phyloP scores from a whole-genome alignment of 2,329 filamentous ascomycete species.

The Helminthosporium solani region DNA sequence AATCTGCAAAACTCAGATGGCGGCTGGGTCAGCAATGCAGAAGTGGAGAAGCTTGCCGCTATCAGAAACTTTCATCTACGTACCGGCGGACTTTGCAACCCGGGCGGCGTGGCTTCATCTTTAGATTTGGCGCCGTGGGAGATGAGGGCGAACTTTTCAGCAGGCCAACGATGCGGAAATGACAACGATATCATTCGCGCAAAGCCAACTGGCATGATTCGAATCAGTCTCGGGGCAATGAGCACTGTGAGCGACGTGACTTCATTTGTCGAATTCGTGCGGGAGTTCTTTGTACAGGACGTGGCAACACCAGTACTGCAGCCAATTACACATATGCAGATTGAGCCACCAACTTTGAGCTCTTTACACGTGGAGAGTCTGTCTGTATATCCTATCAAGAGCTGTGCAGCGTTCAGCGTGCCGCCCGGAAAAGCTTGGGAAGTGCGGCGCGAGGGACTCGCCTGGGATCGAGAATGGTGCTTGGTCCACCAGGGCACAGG shows the following conservation, averaged over 20 bases:
- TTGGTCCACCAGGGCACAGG: constrained; percentile 84
- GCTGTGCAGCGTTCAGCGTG: constrained; percentile 77
- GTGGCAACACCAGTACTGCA: constrained; percentile 10
- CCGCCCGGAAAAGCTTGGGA: constrained; percentile 68
- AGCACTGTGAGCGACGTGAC: constrained; percentile 75
- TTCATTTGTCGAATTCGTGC: constrained; percentile 68
- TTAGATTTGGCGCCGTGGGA: constrained; percentile 78
- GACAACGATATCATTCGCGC: constrained; percentile 80
- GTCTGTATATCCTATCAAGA: constrained; percentile 87
- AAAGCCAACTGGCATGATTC: constrained; percentile 83
- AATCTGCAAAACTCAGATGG: constrained; percentile 71
- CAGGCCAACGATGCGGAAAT: constrained; percentile 79
- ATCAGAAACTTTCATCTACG: constrained; percentile 80
- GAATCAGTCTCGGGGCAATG: constrained; percentile 87
- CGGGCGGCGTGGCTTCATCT: constrained; percentile 75
- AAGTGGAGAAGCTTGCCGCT: constrained; percentile 82
- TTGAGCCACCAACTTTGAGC: constrained; percentile 30
- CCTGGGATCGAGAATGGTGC: constrained; percentile 97
- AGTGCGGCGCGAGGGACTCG: constrained; percentile 76
- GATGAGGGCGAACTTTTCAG: constrained; percentile 79
- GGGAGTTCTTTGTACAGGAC: constrained; percentile 47
- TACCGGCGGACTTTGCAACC: constrained; percentile 89
- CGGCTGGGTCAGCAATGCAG: constrained; percentile 75
- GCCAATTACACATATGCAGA: constrained; percentile 22
- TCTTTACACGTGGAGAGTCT: constrained; percentile 49